Percentiles rank a stretch among this genome's conserved stretches.
Evolutionary conservation across 23 red algal genomes (phyloP).

Genomic region (Agarophyton chilense): DNA sequence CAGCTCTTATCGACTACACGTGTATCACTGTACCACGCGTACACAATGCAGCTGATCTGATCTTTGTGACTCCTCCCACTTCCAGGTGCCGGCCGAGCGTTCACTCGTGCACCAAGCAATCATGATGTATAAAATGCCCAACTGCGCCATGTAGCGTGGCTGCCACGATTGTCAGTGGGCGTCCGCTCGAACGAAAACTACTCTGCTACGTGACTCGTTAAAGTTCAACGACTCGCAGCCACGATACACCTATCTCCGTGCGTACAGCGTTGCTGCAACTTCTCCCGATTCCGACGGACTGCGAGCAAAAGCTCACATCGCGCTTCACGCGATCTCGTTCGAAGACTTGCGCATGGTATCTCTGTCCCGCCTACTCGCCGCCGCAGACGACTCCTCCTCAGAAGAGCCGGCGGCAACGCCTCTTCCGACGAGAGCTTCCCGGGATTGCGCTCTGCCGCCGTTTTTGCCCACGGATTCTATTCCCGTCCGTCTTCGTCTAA

Average conservation of each 20-base stretch:
- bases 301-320: slow-evolving; percentile 11
- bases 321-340: slow-evolving; percentile 32
- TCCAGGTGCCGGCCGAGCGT: no score
- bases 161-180: no score
- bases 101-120: no score
- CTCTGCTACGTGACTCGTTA: neutral
- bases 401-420: slow-evolving; percentile 41
- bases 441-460: slow-evolving; percentile 58
- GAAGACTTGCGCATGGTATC: slow-evolving; percentile 69
- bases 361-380: slow-evolving; percentile 62
- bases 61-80: no score
- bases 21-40: no score
- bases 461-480: slow-evolving; percentile 32
- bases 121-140: no score
- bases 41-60: no score
- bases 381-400: slow-evolving; percentile 45
- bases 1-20: no score
- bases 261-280: neutral
- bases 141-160: no score
- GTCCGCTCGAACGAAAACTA: no score
- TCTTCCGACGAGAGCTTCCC: neutral
- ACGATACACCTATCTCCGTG: neutral
- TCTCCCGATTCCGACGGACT: neutral
- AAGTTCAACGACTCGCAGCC: neutral
- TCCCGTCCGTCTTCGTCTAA: slow-evolving; percentile 40